Base-by-base conservation (phyloP, 768 basidiomycete genomes). In the Podaxis pistillaris region DNA sequence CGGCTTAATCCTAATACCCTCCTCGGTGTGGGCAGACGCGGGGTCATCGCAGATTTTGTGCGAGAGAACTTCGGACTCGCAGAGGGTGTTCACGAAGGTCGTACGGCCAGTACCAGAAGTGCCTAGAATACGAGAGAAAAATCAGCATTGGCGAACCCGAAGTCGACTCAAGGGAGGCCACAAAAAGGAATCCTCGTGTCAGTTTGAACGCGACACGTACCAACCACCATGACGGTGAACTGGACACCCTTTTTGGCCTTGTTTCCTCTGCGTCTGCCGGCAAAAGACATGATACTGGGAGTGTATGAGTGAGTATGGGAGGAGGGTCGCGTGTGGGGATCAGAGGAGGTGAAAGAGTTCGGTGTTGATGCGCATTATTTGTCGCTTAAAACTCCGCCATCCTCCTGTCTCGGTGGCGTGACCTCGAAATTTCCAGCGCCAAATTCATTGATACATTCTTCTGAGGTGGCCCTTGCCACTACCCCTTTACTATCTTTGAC, bases 201-300 rank as follows among this genome's bases (percentile, higher is more conserved):
- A 15, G 33, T 11, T 19, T n/a, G 5, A 33, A 52, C 37, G 46
- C 36, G 61, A 62, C 40, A 85, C 93, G 71, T 65, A 96, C 96
- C 96, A 72, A 96, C 94, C 59, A 98, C 96, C 93, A 95, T 95
- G 70, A 98, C 76, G 68, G 96, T 98, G 79, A 98, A 93, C 79
- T 96, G 94, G 58, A 98, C 92, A 73, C 96, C 96, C 86, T 98
- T 98, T 82, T 98, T 98, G 77, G 93, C 94, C 76, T 98, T 98
- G 81, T 93, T 94, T 72, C 88, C 88, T 73, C 90, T 85, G 74
- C 91, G 89, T 80, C 90, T 86, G 72, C 89, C 91, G 69, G 91
- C 89, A 73, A 90, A 91, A 70, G 91, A 91, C 89, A 91, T 93
- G 74, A 74, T 80, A 65, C 64, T 65, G 55, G 60, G 61, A 60